A percentile compares a stretch with the other conserved stretches of the same genome.
phyloP scores from a whole-genome alignment of 1,284 basidiomycete genomes.

The Boletus sp. region DNA sequence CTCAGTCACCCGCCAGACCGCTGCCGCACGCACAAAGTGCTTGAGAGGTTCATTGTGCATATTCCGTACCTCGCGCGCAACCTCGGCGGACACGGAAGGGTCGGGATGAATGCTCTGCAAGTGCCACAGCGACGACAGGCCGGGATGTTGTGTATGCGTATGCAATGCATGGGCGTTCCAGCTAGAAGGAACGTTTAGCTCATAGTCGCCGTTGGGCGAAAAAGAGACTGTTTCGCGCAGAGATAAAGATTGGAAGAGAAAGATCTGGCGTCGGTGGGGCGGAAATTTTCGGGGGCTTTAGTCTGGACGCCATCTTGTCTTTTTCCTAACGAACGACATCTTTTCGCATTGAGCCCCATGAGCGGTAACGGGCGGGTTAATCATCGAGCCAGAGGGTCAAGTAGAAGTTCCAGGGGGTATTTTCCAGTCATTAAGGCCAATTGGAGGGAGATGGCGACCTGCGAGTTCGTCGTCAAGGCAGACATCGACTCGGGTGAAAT shows the following conservation, averaged over 20 bases:
- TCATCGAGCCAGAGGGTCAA: constrained; percentile 72
- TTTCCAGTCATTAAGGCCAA: constrained; percentile 74
- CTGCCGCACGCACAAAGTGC: constrained; percentile 65
- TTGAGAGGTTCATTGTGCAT: constrained; percentile 60
- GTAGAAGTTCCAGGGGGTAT: constrained; percentile 67
- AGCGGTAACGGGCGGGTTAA: constrained; percentile 55
- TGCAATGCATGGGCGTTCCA: constrained; percentile 29
- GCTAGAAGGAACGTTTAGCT: constrained; percentile 59
- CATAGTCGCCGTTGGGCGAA: constrained; percentile 62
- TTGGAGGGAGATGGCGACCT: constrained; percentile 66
- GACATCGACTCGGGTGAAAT: constrained; percentile 56
- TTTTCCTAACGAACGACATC: constrained; percentile 35
- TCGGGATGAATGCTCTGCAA: constrained; percentile 48
- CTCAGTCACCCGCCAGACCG: too few relatives aligned
- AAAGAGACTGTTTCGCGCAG: constrained; percentile 73
- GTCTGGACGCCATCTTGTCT: constrained; percentile 24
- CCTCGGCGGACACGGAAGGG: constrained; percentile 56
- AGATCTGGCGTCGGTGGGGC: constrained; percentile 45
- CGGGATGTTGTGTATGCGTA: constrained; percentile 17
- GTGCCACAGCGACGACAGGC: constrained; percentile 22
- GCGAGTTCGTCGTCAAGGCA: constrained; percentile 65
- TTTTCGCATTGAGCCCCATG: constrained; percentile 50
- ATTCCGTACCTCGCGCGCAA: constrained; percentile 50
- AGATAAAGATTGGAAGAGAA: constrained; percentile 65
- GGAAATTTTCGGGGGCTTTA: constrained; percentile 22